phyloP scores from a whole-genome alignment of 2,329 filamentous ascomycete genomes.

The Plenodomus tracheiphilus region DNA sequence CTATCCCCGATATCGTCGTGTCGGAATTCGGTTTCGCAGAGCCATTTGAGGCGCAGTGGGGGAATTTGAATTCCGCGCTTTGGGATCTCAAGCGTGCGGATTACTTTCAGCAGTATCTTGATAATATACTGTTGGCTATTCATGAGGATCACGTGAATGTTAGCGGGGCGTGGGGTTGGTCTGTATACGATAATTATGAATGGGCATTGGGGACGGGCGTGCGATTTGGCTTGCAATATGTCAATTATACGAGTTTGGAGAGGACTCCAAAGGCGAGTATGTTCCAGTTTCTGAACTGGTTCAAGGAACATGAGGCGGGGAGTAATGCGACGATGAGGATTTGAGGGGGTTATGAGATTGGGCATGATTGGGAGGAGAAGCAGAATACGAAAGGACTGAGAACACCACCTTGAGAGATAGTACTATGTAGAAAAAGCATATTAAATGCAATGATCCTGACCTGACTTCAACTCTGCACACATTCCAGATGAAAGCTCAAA shows the following conservation, averaged over 20 bases:
- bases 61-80: conserved; percentile 33
- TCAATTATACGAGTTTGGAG: conserved; percentile 47
- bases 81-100: conserved; percentile 49
- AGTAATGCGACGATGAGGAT: conserved; percentile 34
- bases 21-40: conserved; percentile 50
- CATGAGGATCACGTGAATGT: conserved; percentile 47
- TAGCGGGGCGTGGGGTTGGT: conserved; percentile 49
- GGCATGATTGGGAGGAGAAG: background rate
- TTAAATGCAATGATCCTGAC: too few species aligned
- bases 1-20: conserved; percentile 47
- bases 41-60: conserved; percentile 44
- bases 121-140: conserved; percentile 46
- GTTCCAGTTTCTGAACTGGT: conserved; percentile 51
- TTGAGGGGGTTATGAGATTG: background rate
- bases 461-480: too few species aligned
- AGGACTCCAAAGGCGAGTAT: conserved; percentile 48
- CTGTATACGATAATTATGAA: conserved; percentile 50
- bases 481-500: too few species aligned
- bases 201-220: conserved; percentile 44
- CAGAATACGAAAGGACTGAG: too few species aligned
- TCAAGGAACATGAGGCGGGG: conserved; percentile 36
- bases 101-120: conserved; percentile 48
- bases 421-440: too few species aligned
- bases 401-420: too few species aligned
- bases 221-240: conserved; percentile 49